Conservation (phyloP, 1,284 basidiomycete genomes). For the Erythrobasidium hasegawianum region DNA sequence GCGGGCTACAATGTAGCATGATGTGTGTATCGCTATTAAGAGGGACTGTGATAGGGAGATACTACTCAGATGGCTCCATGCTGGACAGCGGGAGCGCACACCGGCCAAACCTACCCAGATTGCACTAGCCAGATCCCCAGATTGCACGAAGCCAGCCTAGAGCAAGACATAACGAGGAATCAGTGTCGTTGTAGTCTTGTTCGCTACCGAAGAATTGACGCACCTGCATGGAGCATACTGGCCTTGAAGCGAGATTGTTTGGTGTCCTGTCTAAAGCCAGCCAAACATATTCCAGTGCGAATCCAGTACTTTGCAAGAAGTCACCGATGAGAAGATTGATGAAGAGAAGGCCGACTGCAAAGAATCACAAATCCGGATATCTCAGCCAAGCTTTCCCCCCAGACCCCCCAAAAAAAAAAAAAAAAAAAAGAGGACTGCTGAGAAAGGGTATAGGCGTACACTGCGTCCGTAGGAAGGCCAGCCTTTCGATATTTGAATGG, state of each 20-base stretch:
- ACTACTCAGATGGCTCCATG: too few species aligned
- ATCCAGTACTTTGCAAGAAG: neutral
- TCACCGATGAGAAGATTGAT: constrained; percentile 1
- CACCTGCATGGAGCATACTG: too few species aligned
- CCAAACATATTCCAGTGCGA: neutral
- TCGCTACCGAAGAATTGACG: too few species aligned
- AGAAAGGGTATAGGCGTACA: too few species aligned
- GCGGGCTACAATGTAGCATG: neutral
- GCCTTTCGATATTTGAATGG: neutral
- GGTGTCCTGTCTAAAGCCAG: neutral
- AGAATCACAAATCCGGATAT: too few species aligned
- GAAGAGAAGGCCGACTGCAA: constrained; percentile 7
- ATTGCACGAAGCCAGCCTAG: neutral
- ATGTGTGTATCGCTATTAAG: neutral
- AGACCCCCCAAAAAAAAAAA: too few species aligned
- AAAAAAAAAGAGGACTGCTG: too few species aligned
- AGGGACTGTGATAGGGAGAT: too few species aligned
- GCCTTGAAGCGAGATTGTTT: neutral
- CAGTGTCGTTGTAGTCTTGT: too few species aligned
- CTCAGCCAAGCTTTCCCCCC: too few species aligned
- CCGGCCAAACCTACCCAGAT: constrained; percentile 5
- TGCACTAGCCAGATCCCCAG: neutral
- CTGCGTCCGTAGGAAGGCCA: constrained; percentile 7
- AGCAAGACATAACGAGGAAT: too few species aligned
- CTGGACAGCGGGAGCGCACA: too few species aligned